Evolutionary conservation across 192 early-diverging fungal species (phyloP).

Genomic region (Coemansia umbellata): DNA sequence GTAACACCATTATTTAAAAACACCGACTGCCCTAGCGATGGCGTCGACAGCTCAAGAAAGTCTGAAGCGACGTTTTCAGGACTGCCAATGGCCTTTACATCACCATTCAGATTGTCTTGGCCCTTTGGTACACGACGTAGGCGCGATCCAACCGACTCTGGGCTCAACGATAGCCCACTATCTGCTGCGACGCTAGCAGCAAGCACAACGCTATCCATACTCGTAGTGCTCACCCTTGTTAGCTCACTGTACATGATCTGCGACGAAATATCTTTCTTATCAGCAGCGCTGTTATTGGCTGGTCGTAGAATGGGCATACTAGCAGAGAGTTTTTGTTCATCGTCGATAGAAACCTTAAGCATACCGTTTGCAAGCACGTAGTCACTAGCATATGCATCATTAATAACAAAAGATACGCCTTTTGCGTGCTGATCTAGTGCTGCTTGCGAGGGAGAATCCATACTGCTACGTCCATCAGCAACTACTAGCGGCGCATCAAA

Average conservation of each 20-base stretch:
- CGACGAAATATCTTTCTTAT: not conserved
- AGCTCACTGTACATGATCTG: constrained; percentile 35
- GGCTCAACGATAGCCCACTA: constrained; percentile 37
- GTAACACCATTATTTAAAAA: not conserved
- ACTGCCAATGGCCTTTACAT: not conserved
- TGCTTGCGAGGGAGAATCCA: not conserved
- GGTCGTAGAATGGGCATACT: constrained; percentile 36
- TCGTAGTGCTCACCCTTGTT: constrained; percentile 28
- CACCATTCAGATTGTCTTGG: constrained; percentile 15
- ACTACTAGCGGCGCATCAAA: constrained; percentile 33
- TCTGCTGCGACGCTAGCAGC: constrained; percentile 33
- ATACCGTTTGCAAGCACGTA: not conserved
- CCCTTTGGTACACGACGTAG: constrained; percentile 42
- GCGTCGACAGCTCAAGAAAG: not conserved
- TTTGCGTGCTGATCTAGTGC: not conserved
- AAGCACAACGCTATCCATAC: constrained; percentile 36
- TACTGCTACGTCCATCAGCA: not conserved
- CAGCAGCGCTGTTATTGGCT: not conserved
- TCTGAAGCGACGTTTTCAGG: not conserved
- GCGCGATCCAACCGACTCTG: constrained; percentile 36
- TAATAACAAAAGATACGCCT: not conserved
- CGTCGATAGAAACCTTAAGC: not conserved
- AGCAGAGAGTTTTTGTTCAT: constrained; percentile 12
- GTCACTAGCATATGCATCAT: not conserved
- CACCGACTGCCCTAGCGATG: not conserved